Evolutionary conservation across 2,329 filamentous ascomycete species (phyloP), one percentile per base, ranked within the genome.

Genomic region (Truncatella angustata): DNA sequence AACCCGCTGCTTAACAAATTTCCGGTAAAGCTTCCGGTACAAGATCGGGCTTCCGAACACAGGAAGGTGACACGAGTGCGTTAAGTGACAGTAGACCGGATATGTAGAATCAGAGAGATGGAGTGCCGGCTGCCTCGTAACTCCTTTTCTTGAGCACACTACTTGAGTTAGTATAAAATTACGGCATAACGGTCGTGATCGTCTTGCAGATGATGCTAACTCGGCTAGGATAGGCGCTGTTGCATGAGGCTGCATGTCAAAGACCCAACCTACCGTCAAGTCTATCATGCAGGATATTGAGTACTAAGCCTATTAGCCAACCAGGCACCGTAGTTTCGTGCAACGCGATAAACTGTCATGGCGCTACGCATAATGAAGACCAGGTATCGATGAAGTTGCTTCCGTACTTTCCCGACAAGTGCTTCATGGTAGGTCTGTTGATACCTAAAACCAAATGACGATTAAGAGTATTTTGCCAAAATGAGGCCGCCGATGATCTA

Each of bases 341-440:
- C 24, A 14, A 12, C 20, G 24, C 37, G 37, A 40, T 21, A 40
- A 21, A 21, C 24, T 18, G 14, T 40, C 21, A 21, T 18, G 14
- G 24, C 37, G 37, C 37, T 40, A 40, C 37, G 18, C 18, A 40
- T 18, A 21, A 44, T 44, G 23, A 30, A 7, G 16, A 30, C 30
- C 23, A 44, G 30, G 21, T 23, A 5, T 44, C 24, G 40, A 26
- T n/a, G n/a, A n/a, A n/a, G 20, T 5, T 44, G 21, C 40, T 44
- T 44, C 40, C 40, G 40, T 44, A 23, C 40, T 44, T 44, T 44
- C 21, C 40, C 40, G 40, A 44, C n/a, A n/a, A n/a, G n/a, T n/a
- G n/a, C n/a, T n/a, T n/a, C n/a, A n/a, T n/a, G n/a, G n/a, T n/a
- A n/a, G n/a, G n/a, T n/a, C n/a, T n/a, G n/a, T n/a, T n/a, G n/a